phyloP scores from a whole-genome alignment of 805 yeast species.

The Metschnikowia vanudenii region DNA sequence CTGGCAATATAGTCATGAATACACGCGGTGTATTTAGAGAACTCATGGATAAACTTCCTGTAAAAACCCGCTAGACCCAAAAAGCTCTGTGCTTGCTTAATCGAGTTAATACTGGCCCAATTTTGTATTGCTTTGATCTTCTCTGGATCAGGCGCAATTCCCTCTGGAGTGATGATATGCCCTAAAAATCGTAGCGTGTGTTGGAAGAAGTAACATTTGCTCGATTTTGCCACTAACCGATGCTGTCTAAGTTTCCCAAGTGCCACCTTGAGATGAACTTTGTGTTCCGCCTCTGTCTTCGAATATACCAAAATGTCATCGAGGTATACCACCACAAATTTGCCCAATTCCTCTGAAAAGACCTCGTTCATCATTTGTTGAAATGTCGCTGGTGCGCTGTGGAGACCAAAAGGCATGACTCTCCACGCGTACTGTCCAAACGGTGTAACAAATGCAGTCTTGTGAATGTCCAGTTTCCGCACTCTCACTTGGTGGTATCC shows the following conservation, averaged over 20 bases:
- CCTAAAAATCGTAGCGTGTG: conserved; percentile 3
- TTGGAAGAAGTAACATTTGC: conserved; percentile 6
- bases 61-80: neutral
- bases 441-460: conserved; percentile 12
- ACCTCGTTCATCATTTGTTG: conserved; percentile 8
- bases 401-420: conserved; percentile 12
- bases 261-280: neutral
- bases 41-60: neutral
- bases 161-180: neutral
- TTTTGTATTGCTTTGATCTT: neutral
- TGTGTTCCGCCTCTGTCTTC: neutral
- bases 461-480: neutral
- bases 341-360: no score
- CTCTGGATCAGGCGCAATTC: neutral
- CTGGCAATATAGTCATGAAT: conserved; percentile 2
- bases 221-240: conserved; percentile 3
- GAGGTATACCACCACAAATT: conserved; percentile 5
- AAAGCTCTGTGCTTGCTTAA: conserved; percentile 3
- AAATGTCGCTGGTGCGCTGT: conserved; percentile 9
- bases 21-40: conserved; percentile 1
- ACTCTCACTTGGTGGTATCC: conserved; percentile 12
- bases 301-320: conserved; percentile 10
- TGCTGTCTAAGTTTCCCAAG: neutral
- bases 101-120: neutral
- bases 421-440: conserved; percentile 12